Percentiles rank a stretch among this genome's conserved stretches.
phyloP scores from a whole-genome alignment of 805 yeast genomes.

The Maudiozyma saulgeensis region DNA sequence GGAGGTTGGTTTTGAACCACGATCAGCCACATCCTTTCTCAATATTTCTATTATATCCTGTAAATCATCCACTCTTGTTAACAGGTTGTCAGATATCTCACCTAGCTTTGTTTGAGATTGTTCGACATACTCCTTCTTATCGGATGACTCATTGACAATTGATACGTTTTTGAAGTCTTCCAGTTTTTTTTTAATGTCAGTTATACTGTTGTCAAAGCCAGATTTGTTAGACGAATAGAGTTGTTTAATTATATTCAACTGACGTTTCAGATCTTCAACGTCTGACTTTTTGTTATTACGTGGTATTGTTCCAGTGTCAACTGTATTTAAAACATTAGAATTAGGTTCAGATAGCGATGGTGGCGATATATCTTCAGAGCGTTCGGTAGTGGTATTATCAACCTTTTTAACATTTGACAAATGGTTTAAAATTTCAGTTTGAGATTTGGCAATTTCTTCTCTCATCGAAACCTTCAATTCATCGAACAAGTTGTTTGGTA shows the following conservation, averaged over 20 bases:
- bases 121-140: conserved; percentile 55
- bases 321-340: not conserved
- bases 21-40: conserved; percentile 80
- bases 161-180: conserved; percentile 43
- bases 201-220: conserved; percentile 34
- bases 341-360: no score
- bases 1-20: conserved; percentile 75
- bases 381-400: not conserved
- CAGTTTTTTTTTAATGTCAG: conserved; percentile 37
- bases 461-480: conserved; percentile 7
- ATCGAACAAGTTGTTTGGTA: conserved; percentile 1
- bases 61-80: conserved; percentile 78
- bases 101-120: conserved; percentile 65
- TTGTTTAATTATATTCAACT: conserved; percentile 31
- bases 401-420: not conserved
- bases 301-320: not conserved
- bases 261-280: conserved; percentile 42
- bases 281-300: not conserved
- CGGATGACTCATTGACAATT: conserved; percentile 26
- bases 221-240: not conserved
- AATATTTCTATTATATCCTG: conserved; percentile 87
- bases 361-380: not conserved
- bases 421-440: conserved; percentile 6
- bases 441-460: conserved; percentile 10
- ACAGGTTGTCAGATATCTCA: conserved; percentile 60